phyloP scores from a whole-genome alignment of 169 alveolate species.

The Prorocentrum cordatum region DNA sequence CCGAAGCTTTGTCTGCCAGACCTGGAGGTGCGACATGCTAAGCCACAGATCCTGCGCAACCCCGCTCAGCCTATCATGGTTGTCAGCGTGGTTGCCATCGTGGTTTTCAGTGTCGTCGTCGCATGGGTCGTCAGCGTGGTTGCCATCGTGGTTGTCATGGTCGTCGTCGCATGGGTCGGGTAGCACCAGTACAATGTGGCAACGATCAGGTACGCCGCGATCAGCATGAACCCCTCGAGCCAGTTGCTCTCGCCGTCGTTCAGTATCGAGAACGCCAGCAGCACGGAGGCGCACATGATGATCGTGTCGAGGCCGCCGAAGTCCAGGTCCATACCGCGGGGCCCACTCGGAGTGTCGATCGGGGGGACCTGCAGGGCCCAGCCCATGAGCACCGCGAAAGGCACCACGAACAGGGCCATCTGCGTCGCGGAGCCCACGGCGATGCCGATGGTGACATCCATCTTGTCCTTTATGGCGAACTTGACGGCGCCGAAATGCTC shows the following conservation, averaged over 20 bases:
- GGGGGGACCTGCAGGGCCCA: slow-evolving; percentile 76
- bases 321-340: slow-evolving; percentile 43
- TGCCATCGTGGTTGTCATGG: too few species aligned
- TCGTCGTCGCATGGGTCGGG: too few species aligned
- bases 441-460: slow-evolving; percentile 84
- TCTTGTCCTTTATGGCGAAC: slow-evolving; percentile 80
- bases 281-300: too few species aligned
- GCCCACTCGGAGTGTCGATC: not conserved
- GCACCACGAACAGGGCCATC: slow-evolving; percentile 76
- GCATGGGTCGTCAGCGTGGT: too few species aligned
- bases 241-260: too few species aligned
- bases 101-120: too few species aligned
- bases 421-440: slow-evolving; percentile 85
- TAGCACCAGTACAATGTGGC: slow-evolving; percentile 76
- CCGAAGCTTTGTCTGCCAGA: too few species aligned
- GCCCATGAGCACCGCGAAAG: slow-evolving; percentile 82
- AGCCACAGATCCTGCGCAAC: too few species aligned
- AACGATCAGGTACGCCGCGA: slow-evolving; percentile 75
- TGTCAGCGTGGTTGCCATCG: too few species aligned
- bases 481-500: slow-evolving; percentile 81
- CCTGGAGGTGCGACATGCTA: too few species aligned
- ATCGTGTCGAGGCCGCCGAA: slow-evolving; percentile 54
- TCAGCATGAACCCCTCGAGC: slow-evolving; percentile 76
- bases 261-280: too few species aligned
- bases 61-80: too few species aligned